Conservation (phyloP, 345 rosid species). For the Arabidopsis arenosa region DNA sequence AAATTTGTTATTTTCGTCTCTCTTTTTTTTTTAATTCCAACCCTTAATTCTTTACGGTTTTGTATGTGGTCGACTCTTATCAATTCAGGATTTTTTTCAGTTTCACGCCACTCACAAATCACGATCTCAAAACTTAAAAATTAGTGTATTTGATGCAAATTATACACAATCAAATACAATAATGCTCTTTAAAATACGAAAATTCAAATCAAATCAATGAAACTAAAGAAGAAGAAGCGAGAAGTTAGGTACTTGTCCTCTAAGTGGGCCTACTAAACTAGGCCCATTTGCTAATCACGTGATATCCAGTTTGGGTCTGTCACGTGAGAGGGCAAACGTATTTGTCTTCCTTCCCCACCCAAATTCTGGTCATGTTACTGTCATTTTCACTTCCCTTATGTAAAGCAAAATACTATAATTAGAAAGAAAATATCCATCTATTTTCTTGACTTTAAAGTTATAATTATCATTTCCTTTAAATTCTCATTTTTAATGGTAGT, state of each 20-base stretch:
- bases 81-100: not conserved
- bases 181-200: not conserved
- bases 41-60: not conserved
- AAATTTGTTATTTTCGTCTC: not conserved
- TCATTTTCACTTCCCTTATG: constrained; percentile 14
- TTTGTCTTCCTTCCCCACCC: constrained; percentile 1
- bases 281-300: constrained; percentile 24
- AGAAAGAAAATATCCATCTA: not conserved
- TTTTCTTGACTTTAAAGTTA: too few species aligned
- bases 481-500: not conserved
- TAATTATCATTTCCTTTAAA: not conserved
- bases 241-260: not conserved
- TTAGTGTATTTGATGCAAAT: not conserved
- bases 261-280: not conserved
- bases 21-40: not conserved
- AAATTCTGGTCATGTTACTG: not conserved
- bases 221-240: not conserved
- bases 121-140: not conserved
- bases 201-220: not conserved
- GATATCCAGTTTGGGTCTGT: not conserved
- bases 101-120: constrained; percentile 25
- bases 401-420: not conserved
- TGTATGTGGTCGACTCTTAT: too few species aligned
- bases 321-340: constrained; percentile 9
- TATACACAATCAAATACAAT: not conserved